Evolutionary conservation across 345 rosid species (phyloP).

Genomic region (Aegle marmelos): DNA sequence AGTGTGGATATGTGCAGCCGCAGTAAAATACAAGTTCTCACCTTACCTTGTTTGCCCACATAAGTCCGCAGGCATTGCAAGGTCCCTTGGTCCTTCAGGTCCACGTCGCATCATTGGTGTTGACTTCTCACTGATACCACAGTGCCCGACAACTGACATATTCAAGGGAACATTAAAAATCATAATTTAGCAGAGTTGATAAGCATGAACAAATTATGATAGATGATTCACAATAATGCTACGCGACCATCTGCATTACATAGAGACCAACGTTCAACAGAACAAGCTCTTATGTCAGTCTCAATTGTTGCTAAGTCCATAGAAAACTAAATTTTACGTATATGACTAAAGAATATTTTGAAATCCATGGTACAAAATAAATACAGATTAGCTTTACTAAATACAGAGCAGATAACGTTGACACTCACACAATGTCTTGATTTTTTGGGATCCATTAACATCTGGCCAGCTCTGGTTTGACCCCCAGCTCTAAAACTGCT

Average conservation of each 20-base stretch:
- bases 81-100: conserved; percentile 73
- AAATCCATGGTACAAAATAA: not conserved
- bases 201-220: not conserved
- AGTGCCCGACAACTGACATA: conserved; percentile 52
- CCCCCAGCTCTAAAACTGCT: conserved; percentile 48
- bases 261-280: not conserved
- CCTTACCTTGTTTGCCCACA: conserved; percentile 72
- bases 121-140: conserved; percentile 57
- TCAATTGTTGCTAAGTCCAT: not conserved
- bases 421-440: conserved; percentile 55
- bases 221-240: not conserved
- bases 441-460: conserved; percentile 44
- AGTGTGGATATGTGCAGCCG: not conserved
- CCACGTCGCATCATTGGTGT: conserved; percentile 77
- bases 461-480: conserved; percentile 50
- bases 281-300: not conserved
- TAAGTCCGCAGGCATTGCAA: conserved; percentile 77
- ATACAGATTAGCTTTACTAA: not conserved
- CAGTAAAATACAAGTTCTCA: not conserved
- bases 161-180: conserved; percentile 13
- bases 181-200: conserved; percentile 2
- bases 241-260: not conserved
- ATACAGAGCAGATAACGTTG: not conserved
- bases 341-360: not conserved
- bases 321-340: not conserved